These are phyloP conservation scores for Spatholobus suberectus DNA, from an alignment of 306 rosid genomes.

Conservation along the genomic window DNA sequence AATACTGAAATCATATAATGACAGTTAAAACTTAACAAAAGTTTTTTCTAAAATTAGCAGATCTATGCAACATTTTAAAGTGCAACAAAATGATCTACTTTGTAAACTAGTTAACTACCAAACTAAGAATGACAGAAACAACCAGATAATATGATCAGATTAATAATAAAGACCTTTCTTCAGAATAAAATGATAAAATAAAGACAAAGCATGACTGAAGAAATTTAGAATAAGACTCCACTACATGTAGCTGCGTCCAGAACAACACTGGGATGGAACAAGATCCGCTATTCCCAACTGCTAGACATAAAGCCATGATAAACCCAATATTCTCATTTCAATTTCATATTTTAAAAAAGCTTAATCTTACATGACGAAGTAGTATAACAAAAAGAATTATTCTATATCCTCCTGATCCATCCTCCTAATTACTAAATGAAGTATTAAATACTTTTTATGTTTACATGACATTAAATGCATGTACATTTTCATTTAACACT, in stretches of 20 bases:
- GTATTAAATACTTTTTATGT: background rate
- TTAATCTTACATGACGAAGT: background rate
- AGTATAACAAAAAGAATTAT: background rate
- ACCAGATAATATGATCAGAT: background rate
- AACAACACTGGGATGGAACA: slow-evolving; percentile 5
- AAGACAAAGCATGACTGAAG: background rate
- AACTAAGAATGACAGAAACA: background rate
- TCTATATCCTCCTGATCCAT: background rate
- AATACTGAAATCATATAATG: slow-evolving; percentile 14
- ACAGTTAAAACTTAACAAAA: background rate
- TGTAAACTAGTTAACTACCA: slow-evolving; percentile 22
- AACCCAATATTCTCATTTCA: slow-evolving; percentile 1
- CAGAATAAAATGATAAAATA: slow-evolving; percentile 21
- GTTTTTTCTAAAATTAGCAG: background rate
- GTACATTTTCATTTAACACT: background rate
- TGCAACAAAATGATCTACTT: slow-evolving; percentile 22
- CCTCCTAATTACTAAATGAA: background rate
- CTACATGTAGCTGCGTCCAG: too few species aligned
- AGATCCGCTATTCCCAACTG: background rate
- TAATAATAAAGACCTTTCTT: background rate
- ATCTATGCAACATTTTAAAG: background rate
- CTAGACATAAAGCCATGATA: background rate
- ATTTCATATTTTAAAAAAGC: background rate
- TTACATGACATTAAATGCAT: background rate
- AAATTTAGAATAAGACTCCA: too few species aligned